Evolutionary conservation across 306 rosid species (phyloP).

Genomic region (Dalbergia cultrata): DNA sequence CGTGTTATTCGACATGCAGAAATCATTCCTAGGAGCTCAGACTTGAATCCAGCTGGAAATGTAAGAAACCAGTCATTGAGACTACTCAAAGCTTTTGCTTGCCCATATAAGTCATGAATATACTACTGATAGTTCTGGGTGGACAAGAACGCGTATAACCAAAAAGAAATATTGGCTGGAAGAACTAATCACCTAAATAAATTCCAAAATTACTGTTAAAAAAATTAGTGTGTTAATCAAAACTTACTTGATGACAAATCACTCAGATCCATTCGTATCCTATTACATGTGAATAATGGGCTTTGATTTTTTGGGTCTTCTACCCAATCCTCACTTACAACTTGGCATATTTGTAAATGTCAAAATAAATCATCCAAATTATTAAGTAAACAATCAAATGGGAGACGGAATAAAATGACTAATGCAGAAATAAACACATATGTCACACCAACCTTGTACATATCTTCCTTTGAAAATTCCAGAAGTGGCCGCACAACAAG

Average conservation of each 20-base stretch:
- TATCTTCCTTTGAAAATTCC: slow-evolving; percentile 86
- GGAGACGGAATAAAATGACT: slow-evolving; percentile 4
- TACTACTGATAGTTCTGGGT: not conserved
- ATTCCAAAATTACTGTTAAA: not conserved
- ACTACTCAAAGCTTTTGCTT: slow-evolving; percentile 25
- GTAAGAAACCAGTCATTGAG: slow-evolving; percentile 35
- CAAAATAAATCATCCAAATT: slow-evolving; percentile 19
- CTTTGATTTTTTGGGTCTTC: slow-evolving; percentile 93
- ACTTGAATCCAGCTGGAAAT: slow-evolving; percentile 71
- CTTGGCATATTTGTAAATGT: slow-evolving; percentile 74
- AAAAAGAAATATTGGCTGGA: too few species aligned
- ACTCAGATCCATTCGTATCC: slow-evolving; percentile 74
- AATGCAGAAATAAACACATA: not conserved
- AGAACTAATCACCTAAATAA: slow-evolving; percentile 5
- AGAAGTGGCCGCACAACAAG: slow-evolving; percentile 89
- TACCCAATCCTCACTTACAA: slow-evolving; percentile 75
- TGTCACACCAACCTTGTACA: slow-evolving; percentile 74
- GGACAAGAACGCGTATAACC: slow-evolving; percentile 2
- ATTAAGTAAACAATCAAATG: slow-evolving; percentile 23
- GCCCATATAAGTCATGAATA: slow-evolving; percentile 16
- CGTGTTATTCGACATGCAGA: slow-evolving; percentile 79
- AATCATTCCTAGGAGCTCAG: slow-evolving; percentile 81
- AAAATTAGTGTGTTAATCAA: slow-evolving; percentile 26
- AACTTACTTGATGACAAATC: slow-evolving; percentile 74
- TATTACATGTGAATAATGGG: slow-evolving; percentile 83